Conservation (phyloP, 208 protist genomes). For the Borovskyia barvae region DNA sequence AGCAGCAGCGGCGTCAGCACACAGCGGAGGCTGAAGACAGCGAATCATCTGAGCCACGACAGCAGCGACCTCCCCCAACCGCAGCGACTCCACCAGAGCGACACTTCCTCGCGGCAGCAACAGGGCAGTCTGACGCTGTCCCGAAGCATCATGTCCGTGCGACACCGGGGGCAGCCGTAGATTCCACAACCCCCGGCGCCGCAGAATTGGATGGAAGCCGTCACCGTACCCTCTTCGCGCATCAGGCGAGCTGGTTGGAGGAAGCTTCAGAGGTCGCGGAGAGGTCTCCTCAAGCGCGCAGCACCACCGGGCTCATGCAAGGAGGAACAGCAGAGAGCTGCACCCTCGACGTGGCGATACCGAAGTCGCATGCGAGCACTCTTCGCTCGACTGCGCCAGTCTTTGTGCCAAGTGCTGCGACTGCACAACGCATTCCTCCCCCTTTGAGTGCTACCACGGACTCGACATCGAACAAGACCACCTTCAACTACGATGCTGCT, state of each 20-base stretch:
- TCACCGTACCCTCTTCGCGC: background rate
- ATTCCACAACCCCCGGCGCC: background rate
- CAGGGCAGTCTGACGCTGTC: too few species aligned
- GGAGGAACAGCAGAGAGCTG: conserved; percentile 4
- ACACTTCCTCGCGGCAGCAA: too few species aligned
- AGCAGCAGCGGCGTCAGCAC: conserved; percentile 19
- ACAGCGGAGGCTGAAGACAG: background rate
- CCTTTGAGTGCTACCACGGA: background rate
- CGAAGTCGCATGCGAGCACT: background rate
- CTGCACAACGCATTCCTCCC: too few species aligned
- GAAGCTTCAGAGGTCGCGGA: background rate
- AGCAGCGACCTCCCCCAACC: conserved; percentile 6
- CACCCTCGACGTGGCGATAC: background rate
- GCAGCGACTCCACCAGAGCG: conserved; percentile 24
- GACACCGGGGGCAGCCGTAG: conserved; percentile 1
- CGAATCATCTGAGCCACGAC: conserved; percentile 1
- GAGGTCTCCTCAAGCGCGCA: background rate
- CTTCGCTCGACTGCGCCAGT: background rate
- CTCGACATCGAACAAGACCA: conserved; percentile 11
- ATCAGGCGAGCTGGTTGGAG: background rate
- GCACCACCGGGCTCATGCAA: conserved; percentile 11
- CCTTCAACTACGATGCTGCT: conserved; percentile 24
- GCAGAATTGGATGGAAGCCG: background rate
- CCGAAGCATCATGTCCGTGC: background rate
- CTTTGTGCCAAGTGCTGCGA: too few species aligned